Base-by-base conservation (phyloP, 2,329 filamentous ascomycete genomes). In the Parastagonospora nodorum region DNA sequence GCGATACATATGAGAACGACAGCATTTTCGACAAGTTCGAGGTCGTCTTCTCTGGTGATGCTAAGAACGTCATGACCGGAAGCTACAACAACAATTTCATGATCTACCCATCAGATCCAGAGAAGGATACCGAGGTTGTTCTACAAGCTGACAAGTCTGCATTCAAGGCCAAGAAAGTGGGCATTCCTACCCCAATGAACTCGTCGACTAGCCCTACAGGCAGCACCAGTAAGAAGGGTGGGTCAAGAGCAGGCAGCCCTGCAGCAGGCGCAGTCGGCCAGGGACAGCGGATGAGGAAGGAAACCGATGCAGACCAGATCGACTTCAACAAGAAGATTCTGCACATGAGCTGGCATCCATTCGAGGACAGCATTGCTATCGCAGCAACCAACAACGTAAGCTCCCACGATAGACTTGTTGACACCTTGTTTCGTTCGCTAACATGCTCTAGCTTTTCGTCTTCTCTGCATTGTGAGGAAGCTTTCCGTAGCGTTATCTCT, bases 1-100 rank as follows among this genome's bases (percentile, higher is more conserved):
- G 94, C 76, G 94, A 99, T 71, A 99, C 94, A 2, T 99, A 99
- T 68, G 94, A 99, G 78, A 99, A 99, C 67, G 94, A 99, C 72
- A 96, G 92, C 75, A 99, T 99, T 71, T 99, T 99, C 71, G 94
- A 99, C 84, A 99, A 99, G 76, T 99, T 99, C 62, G 94, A 99
- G 77, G 94, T 99, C 36, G 93, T 97, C 45, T 99, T 99, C 79
- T 97, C 93, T 2, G 94, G 94, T 19, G 93, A 97, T 75, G 91
- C 92, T 33, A 95, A 96, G 82, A 97, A 99, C 66, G 94, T 97
- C 61, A 99, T 99, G 94, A 99, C 94, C 5, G 94, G 94, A 65
- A 97, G 92, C 73, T 99, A 99, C 82, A 99, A 99, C 83, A 99
- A 99, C 80, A 99, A 99, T 80, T 97, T 99, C 82, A 99, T 99